Base-by-base conservation (phyloP, 1,284 basidiomycete species). In the Boletus sp. region DNA sequence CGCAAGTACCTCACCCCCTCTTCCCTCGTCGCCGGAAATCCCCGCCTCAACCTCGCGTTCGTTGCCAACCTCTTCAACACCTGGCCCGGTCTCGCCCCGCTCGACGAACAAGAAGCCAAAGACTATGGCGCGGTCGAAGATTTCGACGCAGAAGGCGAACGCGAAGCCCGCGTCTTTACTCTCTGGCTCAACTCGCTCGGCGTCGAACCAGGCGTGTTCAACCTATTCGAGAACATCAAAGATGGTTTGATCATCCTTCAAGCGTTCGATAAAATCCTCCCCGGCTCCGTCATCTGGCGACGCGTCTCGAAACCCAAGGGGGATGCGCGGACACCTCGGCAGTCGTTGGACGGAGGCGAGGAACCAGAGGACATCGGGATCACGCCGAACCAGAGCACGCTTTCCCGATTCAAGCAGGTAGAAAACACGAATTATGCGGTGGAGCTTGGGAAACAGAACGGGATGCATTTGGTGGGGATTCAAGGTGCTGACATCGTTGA, bases 11-110 rank as follows among this genome's bases (percentile, higher is more conserved):
- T 99, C 26, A 95, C 95, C 0, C 83, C 91, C 0, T 86, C 91
- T 19, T 90, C 94, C 14, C 84, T 99, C 57, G 81, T 97, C 19
- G 74, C 91, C 5, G 95, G 96, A 16, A 99, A 99, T 68, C 94
- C 94, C n/a, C 94, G 95, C 64, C 80, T 99, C 40, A 99, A 99
- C 71, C 85, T 99, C 51, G 95, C 96, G 4, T 99, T 98, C 67
- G 95, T 98, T 48, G 95, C 96, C 40, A 94, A 97, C 69, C 80
- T 99, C 46, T 99, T 99, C 82, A 99, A 99, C 77, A 98, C 92
- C 2, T 88, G 91, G 73, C 95, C 95, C 0, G 90, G 93, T 0
- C 83, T 95, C 25, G 94, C 81, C 55, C 94, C 94, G 3, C 80
- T 98, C 37, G 92, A 96, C 62, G 93, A 94, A 65, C 83, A 94